Evolutionary conservation across 2,329 filamentous ascomycete species (phyloP), one percentile per base, ranked within the genome.

Genomic region (Epichloe baconii): DNA sequence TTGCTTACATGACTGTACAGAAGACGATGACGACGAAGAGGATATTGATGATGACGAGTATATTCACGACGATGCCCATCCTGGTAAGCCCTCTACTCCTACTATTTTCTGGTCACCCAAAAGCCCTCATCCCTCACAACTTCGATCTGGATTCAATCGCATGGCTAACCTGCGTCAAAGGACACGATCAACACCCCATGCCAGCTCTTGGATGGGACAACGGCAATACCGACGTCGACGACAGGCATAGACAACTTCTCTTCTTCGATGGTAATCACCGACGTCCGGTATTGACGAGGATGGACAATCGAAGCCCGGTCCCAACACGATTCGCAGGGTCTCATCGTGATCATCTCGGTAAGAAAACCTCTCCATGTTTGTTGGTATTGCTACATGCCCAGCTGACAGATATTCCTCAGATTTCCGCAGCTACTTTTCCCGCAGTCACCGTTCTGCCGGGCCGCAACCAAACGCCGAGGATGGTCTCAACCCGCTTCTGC

Each of bases 401-500:
- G 42, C 47, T 38, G 14, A 47, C 44, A 40, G 21, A 8, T 4
- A 8, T 26, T 6, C 38, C 44, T 12, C 37, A 68, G 73, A 77
- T 52, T 76, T 77, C 59, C 69, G 72, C 43, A 74, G 66, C 57
- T 73, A 72, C 53, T 73, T 67, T 72, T 68, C 68, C 21, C 66
- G 78, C 57, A 68, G 74, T 54, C 76, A 81, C 58, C 73, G 79
- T 52, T 66, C 76, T 49, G 74, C 74, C 45, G 71, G 69, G 19
- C 71, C 77, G 35, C 69, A 78, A 49, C 75, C 78, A 52, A 74
- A 74, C 31, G 75, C 78, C 36, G 88, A 95, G 56, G 90, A 96
- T 63, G 89, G 88, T 3, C 76, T 82, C 21, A 96, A 97, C 62
- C 91, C 91, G 43, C 74, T 97, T 12, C 79, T 97, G 50, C 85